phyloP scores from a whole-genome alignment of 129 eudicot genomes.

The Arctium minus region DNA sequence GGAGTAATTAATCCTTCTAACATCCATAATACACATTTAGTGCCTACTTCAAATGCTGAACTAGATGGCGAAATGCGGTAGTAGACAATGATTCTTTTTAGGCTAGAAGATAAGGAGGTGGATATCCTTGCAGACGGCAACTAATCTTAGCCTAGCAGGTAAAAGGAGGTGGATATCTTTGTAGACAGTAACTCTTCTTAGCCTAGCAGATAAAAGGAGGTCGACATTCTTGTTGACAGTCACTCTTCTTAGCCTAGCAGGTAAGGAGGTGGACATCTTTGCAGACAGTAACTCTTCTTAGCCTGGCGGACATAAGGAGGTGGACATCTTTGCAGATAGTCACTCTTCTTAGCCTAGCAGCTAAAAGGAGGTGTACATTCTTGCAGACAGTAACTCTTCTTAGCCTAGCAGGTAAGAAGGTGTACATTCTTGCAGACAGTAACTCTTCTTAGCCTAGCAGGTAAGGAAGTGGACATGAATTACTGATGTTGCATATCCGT shows the following conservation, averaged over 20 bases:
- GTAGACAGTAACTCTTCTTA: not conserved
- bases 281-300: not conserved
- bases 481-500: not conserved
- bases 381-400: not conserved
- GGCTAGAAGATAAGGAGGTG: not conserved
- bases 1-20: constrained; percentile 12
- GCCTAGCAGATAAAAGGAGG: not conserved
- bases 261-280: not conserved
- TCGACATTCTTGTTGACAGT: not conserved
- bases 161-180: not conserved
- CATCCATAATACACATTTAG: not conserved
- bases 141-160: not conserved
- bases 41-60: constrained; percentile 30
- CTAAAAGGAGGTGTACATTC: not conserved
- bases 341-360: too few relatives aligned
- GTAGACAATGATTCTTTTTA: constrained; percentile 1
- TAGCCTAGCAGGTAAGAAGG: not conserved
- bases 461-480: too few relatives aligned
- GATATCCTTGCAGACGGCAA: not conserved
- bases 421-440: not conserved
- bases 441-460: not conserved
- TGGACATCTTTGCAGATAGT: too few relatives aligned
- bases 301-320: too few relatives aligned
- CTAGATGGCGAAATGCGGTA: constrained; percentile 34
- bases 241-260: not conserved